phyloP scores from a whole-genome alignment of 805 yeast species.

The Metschnikowia kofuensis region DNA sequence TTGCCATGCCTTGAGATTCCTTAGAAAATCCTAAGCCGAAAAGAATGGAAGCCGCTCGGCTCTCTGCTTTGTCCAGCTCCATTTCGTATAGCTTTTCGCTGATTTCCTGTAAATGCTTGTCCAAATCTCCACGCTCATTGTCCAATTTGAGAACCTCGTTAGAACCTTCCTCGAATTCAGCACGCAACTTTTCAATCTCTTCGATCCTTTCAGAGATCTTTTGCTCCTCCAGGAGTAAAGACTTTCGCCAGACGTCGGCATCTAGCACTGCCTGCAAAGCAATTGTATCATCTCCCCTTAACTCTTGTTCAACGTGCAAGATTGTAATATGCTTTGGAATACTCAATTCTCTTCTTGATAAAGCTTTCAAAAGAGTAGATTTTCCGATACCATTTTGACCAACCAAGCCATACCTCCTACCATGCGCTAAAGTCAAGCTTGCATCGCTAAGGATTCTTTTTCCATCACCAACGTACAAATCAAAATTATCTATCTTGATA shows the following conservation, averaged over 20 bases:
- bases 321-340: slow-evolving; percentile 95
- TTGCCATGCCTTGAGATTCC: slow-evolving; percentile 77
- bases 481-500: slow-evolving; percentile 88
- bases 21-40: slow-evolving; percentile 91
- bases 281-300: slow-evolving; percentile 85
- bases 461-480: slow-evolving; percentile 93
- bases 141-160: slow-evolving; percentile 76
- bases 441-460: slow-evolving; percentile 89
- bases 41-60: slow-evolving; percentile 91
- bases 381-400: slow-evolving; percentile 99
- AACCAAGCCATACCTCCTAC: slow-evolving; percentile 94
- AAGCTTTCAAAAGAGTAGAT: slow-evolving; percentile 86
- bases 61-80: slow-evolving; percentile 97
- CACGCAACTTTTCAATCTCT: slow-evolving; percentile 68
- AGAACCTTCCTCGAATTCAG: slow-evolving; percentile 68
- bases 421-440: slow-evolving; percentile 80
- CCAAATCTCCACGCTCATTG: slow-evolving; percentile 86
- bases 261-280: slow-evolving; percentile 96
- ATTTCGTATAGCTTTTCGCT: slow-evolving; percentile 82
- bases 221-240: slow-evolving; percentile 70
- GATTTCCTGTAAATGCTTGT: slow-evolving; percentile 71
- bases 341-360: slow-evolving; percentile 88
- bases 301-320: slow-evolving; percentile 96
- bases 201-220: slow-evolving; percentile 69
- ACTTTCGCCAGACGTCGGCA: slow-evolving; percentile 99